A percentile compares a stretch with the other conserved stretches of the same genome.
Evolutionary conservation across 2,329 filamentous ascomycete species (phyloP).

Genomic region (Neopestalotiopsis sp.): DNA sequence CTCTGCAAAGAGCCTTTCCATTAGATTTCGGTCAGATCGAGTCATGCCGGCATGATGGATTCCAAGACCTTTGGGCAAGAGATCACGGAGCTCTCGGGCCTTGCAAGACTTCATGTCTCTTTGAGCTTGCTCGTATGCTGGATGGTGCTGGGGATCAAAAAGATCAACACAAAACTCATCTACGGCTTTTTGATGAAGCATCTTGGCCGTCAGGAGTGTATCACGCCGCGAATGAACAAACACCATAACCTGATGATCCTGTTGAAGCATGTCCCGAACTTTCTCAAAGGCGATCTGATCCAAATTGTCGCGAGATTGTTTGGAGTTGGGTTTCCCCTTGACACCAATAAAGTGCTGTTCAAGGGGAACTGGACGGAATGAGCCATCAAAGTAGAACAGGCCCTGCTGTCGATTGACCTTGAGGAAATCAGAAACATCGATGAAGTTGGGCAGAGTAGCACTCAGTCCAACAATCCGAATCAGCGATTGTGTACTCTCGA

Average conservation of each 20-base stretch:
- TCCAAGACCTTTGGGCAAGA: slow-evolving; percentile 89
- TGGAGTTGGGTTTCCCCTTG: slow-evolving; percentile 85
- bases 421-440: slow-evolving; percentile 96
- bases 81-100: slow-evolving; percentile 84
- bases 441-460: slow-evolving; percentile 93
- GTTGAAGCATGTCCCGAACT: slow-evolving; percentile 87
- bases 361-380: slow-evolving; percentile 92
- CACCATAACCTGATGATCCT: slow-evolving; percentile 98
- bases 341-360: slow-evolving; percentile 98
- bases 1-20: slow-evolving; percentile 88
- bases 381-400: slow-evolving; percentile 95
- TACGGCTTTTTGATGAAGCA: slow-evolving; percentile 82
- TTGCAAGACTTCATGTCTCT: slow-evolving; percentile 86
- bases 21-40: slow-evolving; percentile 90
- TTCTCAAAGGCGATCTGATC: slow-evolving; percentile 92
- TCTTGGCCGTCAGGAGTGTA: slow-evolving; percentile 85
- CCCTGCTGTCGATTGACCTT: slow-evolving; percentile 94
- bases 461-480: slow-evolving; percentile 96
- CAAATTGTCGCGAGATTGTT: slow-evolving; percentile 84
- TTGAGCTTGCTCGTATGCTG: slow-evolving; percentile 78
- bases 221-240: slow-evolving; percentile 98
- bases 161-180: slow-evolving; percentile 81
- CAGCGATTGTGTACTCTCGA: slow-evolving; percentile 96
- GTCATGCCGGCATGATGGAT: slow-evolving; percentile 98
- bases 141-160: slow-evolving; percentile 81